A percentile compares a stretch with the other conserved stretches of the same genome.
These are phyloP conservation scores for Beauveria bassiana DNA, from an alignment of 2,329 filamentous ascomycete species.

Conservation along the genomic window DNA sequence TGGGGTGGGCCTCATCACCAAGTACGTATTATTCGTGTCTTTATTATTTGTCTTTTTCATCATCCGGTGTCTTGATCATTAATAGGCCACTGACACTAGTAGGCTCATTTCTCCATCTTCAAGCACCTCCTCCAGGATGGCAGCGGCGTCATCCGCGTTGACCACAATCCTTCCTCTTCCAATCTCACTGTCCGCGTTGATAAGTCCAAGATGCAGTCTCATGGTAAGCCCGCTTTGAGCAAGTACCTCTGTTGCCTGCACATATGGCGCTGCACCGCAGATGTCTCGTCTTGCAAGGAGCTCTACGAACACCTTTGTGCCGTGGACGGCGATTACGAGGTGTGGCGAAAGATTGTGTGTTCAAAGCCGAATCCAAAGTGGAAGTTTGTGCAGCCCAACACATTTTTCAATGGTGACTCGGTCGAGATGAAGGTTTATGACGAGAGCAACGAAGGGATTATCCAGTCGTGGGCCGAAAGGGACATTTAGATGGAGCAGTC, in stretches of 20 bases:
- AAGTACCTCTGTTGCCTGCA: neutral
- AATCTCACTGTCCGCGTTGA: neutral
- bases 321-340: neutral
- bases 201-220: neutral
- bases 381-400: neutral
- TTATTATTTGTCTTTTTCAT: no score
- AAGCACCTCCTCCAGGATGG: neutral
- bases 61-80: no score
- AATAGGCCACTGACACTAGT: neutral
- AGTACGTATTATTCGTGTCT: neutral
- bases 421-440: neutral
- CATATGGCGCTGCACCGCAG: neutral
- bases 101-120: slow-evolving; percentile 1
- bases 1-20: neutral
- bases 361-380: neutral
- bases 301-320: neutral
- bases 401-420: neutral
- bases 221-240: neutral
- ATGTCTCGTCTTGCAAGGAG: neutral
- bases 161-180: neutral
- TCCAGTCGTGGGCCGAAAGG: neutral
- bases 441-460: neutral
- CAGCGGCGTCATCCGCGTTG: neutral
- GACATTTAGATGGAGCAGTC: neutral
- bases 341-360: neutral